Percentiles rank a stretch among this genome's conserved stretches.
These are phyloP conservation scores for Rhytidiadelphus loreus DNA, from an alignment of 225 moss, liverwort and hornwort genomes.

Conservation along the genomic window DNA sequence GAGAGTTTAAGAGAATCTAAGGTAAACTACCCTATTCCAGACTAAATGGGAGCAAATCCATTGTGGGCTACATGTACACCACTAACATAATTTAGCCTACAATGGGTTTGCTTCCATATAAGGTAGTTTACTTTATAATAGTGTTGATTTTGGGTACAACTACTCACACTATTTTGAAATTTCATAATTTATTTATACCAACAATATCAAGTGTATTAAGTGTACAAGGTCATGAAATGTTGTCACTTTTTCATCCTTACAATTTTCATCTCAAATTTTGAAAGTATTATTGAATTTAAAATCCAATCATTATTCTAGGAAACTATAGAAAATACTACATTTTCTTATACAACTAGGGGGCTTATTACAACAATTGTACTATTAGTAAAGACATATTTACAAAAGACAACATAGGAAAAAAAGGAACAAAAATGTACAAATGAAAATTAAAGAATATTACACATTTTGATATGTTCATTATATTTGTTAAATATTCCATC, in stretches of 20 bases:
- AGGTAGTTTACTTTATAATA: no score
- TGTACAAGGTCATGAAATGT: not conserved
- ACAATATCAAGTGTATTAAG: not conserved
- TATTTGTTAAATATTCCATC: not conserved
- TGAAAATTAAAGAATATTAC: not conserved
- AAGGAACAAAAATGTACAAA: not conserved
- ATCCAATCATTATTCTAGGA: not conserved
- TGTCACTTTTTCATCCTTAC: not conserved
- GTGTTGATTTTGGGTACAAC: no score
- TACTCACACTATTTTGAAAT: not conserved
- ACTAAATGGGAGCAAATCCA: no score
- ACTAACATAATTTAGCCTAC: no score
- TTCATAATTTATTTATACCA: not conserved
- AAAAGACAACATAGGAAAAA: not conserved
- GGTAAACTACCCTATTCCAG: no score
- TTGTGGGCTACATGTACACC: no score
- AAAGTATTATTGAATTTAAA: not conserved
- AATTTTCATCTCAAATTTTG: not conserved
- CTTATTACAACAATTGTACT: fast-evolving
- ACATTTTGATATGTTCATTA: not conserved
- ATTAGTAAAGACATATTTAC: not conserved
- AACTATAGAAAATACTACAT: not conserved
- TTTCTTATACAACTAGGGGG: fast-evolving
- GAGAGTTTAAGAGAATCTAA: not conserved
- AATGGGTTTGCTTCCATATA: no score